Evolutionary conservation across 129 eudicot genomes (phyloP).

Genomic region (Flaveria brownii): DNA sequence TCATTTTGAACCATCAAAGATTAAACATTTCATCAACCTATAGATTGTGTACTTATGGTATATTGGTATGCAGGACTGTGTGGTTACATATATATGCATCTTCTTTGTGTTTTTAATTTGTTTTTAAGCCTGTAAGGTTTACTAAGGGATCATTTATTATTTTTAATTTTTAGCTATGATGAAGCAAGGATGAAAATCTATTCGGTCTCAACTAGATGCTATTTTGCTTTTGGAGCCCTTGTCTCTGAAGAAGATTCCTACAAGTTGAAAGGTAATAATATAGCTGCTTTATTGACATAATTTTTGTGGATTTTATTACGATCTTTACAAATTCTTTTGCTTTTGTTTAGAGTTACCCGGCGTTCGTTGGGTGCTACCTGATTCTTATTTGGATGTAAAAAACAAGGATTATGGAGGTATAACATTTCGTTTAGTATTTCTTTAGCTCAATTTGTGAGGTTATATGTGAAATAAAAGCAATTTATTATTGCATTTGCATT

Average conservation of each 20-base stretch:
- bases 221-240: constrained; percentile 96
- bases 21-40: not conserved
- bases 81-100: not conserved
- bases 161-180: constrained; percentile 55
- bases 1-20: not conserved
- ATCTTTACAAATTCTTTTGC: not conserved
- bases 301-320: not conserved
- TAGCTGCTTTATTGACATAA: not conserved
- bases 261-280: constrained; percentile 70
- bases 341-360: constrained; percentile 55
- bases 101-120: not conserved
- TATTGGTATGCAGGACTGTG: not conserved
- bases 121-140: not conserved
- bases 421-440: not conserved
- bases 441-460: constrained; percentile 13
- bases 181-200: constrained; percentile 94
- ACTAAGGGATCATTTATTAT: not conserved
- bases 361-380: constrained; percentile 97
- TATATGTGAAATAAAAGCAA: not conserved
- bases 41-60: not conserved
- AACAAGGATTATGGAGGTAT: constrained; percentile 98
- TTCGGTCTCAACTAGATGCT: constrained; percentile 89
- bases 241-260: constrained; percentile 84
- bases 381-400: constrained; percentile 86
- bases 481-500: not conserved